Evolutionary conservation across 2,329 filamentous ascomycete genomes (phyloP).

Genomic region (Fusarium palustre): DNA sequence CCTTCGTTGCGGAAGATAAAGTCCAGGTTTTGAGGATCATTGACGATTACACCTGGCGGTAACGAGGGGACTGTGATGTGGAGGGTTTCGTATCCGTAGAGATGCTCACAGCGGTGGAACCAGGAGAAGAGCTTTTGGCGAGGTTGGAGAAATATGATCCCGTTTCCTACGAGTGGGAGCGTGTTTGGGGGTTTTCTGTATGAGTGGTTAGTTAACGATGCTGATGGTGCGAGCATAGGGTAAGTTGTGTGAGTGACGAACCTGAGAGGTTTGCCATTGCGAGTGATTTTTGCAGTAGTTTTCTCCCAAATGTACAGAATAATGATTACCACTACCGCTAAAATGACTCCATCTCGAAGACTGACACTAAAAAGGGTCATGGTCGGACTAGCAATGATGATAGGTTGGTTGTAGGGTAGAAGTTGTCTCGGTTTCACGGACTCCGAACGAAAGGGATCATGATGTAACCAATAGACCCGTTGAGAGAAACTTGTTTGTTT

Average conservation of each 20-base stretch:
- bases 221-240: not conserved
- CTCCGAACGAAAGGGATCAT: not conserved
- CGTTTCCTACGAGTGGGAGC: conserved; percentile 69
- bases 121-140: conserved; percentile 71
- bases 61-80: conserved; percentile 72
- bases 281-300: conserved; percentile 28
- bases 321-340: not conserved
- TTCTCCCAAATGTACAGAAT: conserved; percentile 12
- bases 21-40: conserved; percentile 70
- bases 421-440: conserved; percentile 15
- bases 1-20: conserved; percentile 71
- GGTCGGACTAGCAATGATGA: not conserved
- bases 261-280: conserved; percentile 37
- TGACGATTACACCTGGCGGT: conserved; percentile 72
- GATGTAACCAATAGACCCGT: conserved; percentile 21
- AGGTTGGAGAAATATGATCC: conserved; percentile 69
- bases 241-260: conserved; percentile 16
- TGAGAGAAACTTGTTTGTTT: not conserved
- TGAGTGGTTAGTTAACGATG: not conserved
- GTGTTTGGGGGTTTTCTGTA: conserved; percentile 62
- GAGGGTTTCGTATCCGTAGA: conserved; percentile 70
- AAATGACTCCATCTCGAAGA: not conserved
- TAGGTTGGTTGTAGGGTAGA: conserved; percentile 15
- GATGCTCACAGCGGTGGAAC: conserved; percentile 69
- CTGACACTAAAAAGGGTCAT: conserved; percentile 37